Evolutionary conservation across 2,329 filamentous ascomycete species (phyloP), one percentile per base, ranked within the genome.

Genomic region (Aureobasidium musti): DNA sequence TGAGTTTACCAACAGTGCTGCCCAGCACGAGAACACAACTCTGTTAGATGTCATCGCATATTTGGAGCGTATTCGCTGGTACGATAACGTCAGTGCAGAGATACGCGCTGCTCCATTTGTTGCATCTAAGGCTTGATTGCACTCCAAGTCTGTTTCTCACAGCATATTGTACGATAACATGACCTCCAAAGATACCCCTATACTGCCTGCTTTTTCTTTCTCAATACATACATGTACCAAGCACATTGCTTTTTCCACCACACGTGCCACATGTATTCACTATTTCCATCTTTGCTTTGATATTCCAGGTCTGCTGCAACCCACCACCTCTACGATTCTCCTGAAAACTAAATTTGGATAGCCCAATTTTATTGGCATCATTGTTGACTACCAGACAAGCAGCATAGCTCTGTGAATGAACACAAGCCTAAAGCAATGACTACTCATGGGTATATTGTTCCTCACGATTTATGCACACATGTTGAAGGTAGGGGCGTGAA

Each of bases 1-100:
- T 0, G 92, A 96, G 77, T 97, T 95, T 74, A 43, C 8, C 23
- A 37, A 23, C 14, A 23, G 11, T 17, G 11, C 35, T n/a, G 49
- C 26, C 1, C 61, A 64, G 26, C 3, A 35, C 10, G 37, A 45
- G 5, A 54, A 64, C 14, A 45, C 23, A 6, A 64, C 61, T 19
- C 7, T 64, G 19, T 6, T 54, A n/a, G 21, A 64, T 35, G 61
- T 64, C 47, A 54, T 64, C n/a, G n/a, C 23, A 2, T 54, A 64
- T 19, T 49, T 64, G 19, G 61, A 64, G 39, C 35, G 19, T 23
- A 53, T 64, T n/a, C 47, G 61, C 28, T 54, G 61, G 61, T 54
- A 43, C 14, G 47, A 43, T 2, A 45, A 64, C 17, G 47, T 53
- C 26, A 64, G 61, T 23, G 61, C 61, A 14, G 61, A 47, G 17